phyloP scores from a whole-genome alignment of 2,329 filamentous ascomycete genomes.

The Cladosporium sp. region DNA sequence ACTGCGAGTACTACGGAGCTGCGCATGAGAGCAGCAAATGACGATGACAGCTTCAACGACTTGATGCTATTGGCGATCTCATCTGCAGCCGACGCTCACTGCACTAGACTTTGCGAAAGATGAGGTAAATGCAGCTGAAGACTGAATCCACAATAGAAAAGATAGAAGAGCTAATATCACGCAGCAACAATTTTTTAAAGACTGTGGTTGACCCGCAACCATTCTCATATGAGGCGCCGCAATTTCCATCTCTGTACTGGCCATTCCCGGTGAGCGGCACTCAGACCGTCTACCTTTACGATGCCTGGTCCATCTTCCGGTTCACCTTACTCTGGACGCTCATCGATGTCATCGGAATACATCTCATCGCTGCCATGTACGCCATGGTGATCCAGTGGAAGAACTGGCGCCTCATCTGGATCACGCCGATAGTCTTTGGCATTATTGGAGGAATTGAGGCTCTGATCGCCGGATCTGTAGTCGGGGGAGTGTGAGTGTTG shows the following conservation, averaged over 20 bases:
- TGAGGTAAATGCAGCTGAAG: no score
- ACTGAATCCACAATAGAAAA: no score
- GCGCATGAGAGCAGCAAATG: no score
- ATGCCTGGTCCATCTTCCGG: conserved; percentile 74
- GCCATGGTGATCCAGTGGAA: conserved; percentile 67
- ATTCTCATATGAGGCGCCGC: conserved; percentile 61
- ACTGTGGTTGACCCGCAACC: conserved; percentile 45
- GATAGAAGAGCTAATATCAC: no score
- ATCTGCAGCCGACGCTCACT: no score
- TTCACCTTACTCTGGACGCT: conserved; percentile 87
- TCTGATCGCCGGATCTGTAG: conserved; percentile 73
- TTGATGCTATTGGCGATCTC: no score
- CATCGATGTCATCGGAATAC: conserved; percentile 71
- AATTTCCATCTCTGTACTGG: conserved; percentile 81
- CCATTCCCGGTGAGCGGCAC: conserved; percentile 56
- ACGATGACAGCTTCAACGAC: no score
- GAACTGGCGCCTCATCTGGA: conserved; percentile 60
- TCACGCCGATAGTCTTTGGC: conserved; percentile 66
- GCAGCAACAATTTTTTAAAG: conserved; percentile 39
- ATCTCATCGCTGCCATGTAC: conserved; percentile 66
- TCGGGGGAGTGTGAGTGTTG: conserved; percentile 72
- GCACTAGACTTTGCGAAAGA: no score
- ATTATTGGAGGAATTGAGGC: conserved; percentile 72
- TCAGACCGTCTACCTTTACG: conserved; percentile 64
- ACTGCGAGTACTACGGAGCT: no score